Evolutionary conservation across 208 protist genomes (phyloP).

Genomic region (Acanthamoeba triangularis): DNA sequence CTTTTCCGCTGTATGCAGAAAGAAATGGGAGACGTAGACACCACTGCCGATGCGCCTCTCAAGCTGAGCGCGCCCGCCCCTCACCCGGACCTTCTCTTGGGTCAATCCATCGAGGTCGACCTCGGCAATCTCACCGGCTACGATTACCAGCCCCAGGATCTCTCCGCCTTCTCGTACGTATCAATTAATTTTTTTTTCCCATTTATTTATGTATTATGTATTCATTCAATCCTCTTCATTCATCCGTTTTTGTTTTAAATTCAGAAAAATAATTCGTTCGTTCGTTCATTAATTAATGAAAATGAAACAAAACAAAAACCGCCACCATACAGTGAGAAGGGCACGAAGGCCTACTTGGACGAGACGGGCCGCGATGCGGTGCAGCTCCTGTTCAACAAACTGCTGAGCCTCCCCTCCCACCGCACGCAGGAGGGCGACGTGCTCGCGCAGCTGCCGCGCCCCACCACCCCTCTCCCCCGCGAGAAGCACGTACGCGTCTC

Average conservation of each 20-base stretch:
- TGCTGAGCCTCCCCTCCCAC: conserved; percentile 18
- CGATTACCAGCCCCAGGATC: conserved; percentile 56
- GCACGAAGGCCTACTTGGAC: conserved; percentile 28
- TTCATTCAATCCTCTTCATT: neutral
- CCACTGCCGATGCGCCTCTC: neutral
- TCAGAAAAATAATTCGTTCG: too few species aligned
- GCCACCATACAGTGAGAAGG: neutral
- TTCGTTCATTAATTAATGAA: too few species aligned
- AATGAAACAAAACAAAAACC: neutral
- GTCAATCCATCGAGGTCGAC: conserved; percentile 63
- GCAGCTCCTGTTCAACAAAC: conserved; percentile 69
- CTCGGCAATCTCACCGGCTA: conserved; percentile 68
- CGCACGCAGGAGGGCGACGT: conserved; percentile 68
- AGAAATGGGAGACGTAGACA: conserved; percentile 23
- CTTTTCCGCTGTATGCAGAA: neutral
- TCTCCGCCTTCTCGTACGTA: conserved; percentile 34
- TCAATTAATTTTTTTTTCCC: neutral
- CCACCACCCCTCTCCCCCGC: conserved; percentile 64
- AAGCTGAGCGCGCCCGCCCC: conserved; percentile 1
- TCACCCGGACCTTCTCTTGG: conserved; percentile 58
- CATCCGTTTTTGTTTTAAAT: neutral
- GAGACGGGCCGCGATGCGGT: conserved; percentile 70
- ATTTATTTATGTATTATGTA: neutral
- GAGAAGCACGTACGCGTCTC: conserved; percentile 71
- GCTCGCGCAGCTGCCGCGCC: conserved; percentile 63